phyloP scores from a whole-genome alignment of 805 yeast genomes.

The Myxozyma sirexii region DNA sequence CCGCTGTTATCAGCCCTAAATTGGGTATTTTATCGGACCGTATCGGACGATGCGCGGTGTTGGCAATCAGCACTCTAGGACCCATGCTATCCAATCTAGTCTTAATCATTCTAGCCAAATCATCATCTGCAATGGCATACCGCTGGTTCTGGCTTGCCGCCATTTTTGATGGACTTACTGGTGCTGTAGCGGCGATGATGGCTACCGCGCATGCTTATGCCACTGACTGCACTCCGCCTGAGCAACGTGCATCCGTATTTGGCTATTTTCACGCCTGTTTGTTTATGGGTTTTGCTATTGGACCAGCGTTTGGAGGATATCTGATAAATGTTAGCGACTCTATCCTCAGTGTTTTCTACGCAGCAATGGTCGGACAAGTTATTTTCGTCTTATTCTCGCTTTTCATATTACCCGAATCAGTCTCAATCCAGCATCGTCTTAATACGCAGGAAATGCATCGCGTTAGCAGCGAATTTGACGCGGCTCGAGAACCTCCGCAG shows the following conservation, averaged over 20 bases:
- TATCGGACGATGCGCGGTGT: conserved; percentile 26
- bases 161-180: conserved; percentile 57
- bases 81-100: conserved; percentile 17
- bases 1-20: conserved; percentile 27
- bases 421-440: conserved; percentile 24
- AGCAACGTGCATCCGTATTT: conserved; percentile 49
- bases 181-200: conserved; percentile 60
- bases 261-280: conserved; percentile 38
- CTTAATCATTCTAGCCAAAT: conserved; percentile 15
- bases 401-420: conserved; percentile 31
- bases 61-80: conserved; percentile 21
- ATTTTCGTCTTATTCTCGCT: conserved; percentile 15
- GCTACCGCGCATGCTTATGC: conserved; percentile 69
- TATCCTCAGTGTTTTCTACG: conserved; percentile 20
- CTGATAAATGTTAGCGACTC: conserved; percentile 28
- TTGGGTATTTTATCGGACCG: conserved; percentile 31
- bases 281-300: conserved; percentile 38
- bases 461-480: conserved; percentile 5
- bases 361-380: not conserved
- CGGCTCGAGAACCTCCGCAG: conserved; percentile 6
- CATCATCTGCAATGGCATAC: conserved; percentile 28
- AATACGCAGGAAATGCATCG: conserved; percentile 26
- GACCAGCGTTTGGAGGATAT: conserved; percentile 37
- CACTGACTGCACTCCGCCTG: conserved; percentile 70
- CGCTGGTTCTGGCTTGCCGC: conserved; percentile 49